Conservation (phyloP, 75 land plant species). For the Cunninghamia lanceolata region DNA sequence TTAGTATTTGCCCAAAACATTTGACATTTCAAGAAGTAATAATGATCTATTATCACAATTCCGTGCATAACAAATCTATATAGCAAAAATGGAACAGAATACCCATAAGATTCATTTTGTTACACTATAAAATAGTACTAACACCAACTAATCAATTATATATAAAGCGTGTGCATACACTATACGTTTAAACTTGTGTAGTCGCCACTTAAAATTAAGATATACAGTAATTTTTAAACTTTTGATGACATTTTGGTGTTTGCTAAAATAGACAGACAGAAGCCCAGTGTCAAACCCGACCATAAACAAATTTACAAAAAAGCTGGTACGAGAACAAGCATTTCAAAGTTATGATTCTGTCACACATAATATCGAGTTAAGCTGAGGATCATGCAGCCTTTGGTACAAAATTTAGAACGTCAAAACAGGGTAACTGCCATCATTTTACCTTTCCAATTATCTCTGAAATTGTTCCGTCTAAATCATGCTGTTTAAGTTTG, state of each 20-base stretch:
- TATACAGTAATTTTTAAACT: background rate
- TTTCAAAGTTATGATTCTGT: background rate
- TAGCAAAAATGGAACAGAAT: background rate
- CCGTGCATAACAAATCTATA: background rate
- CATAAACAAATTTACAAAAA: slow-evolving; percentile 1
- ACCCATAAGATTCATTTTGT: background rate
- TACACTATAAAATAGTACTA: background rate
- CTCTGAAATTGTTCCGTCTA: slow-evolving; percentile 24
- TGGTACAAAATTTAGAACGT: background rate
- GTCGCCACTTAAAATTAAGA: background rate
- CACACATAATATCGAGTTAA: background rate
- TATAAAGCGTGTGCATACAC: background rate
- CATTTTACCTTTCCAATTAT: slow-evolving; percentile 20
- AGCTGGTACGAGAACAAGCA: background rate
- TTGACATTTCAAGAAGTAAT: background rate
- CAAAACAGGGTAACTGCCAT: background rate
- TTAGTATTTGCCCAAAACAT: background rate
- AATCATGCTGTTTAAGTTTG: slow-evolving; percentile 28
- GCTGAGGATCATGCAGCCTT: background rate
- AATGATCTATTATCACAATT: background rate
- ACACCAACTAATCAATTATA: background rate
- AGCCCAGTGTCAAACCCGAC: background rate
- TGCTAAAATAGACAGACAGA: background rate
- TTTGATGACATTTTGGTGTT: background rate
- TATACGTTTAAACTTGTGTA: background rate